These are phyloP conservation scores for Lentinula boryana DNA, from an alignment of 768 basidiomycete genomes.

Conservation along the genomic window DNA sequence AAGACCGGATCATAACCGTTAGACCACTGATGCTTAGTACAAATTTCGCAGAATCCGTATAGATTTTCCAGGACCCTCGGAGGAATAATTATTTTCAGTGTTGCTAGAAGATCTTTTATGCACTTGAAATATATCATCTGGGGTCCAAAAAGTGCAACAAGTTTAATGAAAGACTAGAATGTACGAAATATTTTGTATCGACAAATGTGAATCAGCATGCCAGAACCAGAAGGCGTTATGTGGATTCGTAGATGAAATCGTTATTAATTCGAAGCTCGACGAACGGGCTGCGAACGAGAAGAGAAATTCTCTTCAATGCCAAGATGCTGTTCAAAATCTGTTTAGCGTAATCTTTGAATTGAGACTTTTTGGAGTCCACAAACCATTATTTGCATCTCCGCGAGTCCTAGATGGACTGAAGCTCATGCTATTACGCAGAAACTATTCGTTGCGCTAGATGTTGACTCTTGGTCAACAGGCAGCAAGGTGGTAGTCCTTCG, in stretches of 20 bases:
- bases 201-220: too few relatives aligned
- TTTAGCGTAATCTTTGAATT: too few relatives aligned
- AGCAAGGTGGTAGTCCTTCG: background rate
- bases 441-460: background rate
- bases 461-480: conserved; percentile 1
- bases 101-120: too few relatives aligned
- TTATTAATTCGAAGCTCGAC: background rate
- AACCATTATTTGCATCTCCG: background rate
- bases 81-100: too few relatives aligned
- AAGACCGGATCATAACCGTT: conserved; percentile 8
- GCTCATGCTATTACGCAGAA: conserved; percentile 3
- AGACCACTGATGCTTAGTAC: conserved; percentile 7
- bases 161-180: background rate
- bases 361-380: background rate
- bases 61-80: too few relatives aligned
- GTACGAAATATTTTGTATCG: background rate
- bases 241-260: background rate
- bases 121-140: too few relatives aligned
- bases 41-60: too few relatives aligned
- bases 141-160: background rate
- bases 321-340: too few relatives aligned
- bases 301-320: too few relatives aligned
- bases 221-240: too few relatives aligned
- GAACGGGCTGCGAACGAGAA: too few relatives aligned
- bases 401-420: too few relatives aligned